Conservation (phyloP, 805 yeast species). For the Kluyveromyces starmeri region DNA sequence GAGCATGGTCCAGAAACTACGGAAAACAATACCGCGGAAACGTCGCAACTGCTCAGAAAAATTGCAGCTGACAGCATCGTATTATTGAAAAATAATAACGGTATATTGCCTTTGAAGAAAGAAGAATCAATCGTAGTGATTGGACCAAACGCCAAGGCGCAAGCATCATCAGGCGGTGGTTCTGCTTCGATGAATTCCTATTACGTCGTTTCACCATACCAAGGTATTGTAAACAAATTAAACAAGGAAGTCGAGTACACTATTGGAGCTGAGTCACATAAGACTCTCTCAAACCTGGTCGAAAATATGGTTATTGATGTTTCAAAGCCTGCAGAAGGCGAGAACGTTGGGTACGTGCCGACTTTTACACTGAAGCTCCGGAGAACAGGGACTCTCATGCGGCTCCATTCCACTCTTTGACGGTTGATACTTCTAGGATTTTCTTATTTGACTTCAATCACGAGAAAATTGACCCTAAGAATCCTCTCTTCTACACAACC, state of each 20-base stretch:
- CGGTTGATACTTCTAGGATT: constrained; percentile 13
- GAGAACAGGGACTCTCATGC: constrained; percentile 6
- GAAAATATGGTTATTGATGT: constrained; percentile 14
- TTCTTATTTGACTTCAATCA: constrained; percentile 27
- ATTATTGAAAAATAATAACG: constrained; percentile 44
- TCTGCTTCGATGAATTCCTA: constrained; percentile 45
- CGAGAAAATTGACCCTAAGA: constrained; percentile 13
- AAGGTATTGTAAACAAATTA: constrained; percentile 33
- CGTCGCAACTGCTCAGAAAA: constrained; percentile 34
- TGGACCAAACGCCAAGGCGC: constrained; percentile 48
- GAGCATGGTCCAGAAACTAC: constrained; percentile 31
- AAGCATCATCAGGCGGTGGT: constrained; percentile 54
- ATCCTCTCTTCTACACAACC: constrained; percentile 33
- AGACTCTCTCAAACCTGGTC: constrained; percentile 30
- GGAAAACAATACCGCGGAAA: constrained; percentile 39
- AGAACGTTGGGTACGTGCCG: constrained; percentile 16
- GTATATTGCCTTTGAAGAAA: constrained; percentile 39
- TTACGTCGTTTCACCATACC: constrained; percentile 40
- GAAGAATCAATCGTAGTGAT: constrained; percentile 39
- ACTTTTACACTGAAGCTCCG: constrained; percentile 20
- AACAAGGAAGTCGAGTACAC: constrained; percentile 23
- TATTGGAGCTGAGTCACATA: constrained; percentile 32
- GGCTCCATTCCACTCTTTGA: constrained; percentile 24
- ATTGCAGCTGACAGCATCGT: constrained; percentile 47
- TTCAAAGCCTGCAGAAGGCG: constrained; percentile 9